Percentiles rank a stretch among this genome's conserved stretches.
phyloP scores from a whole-genome alignment of 1,139 yeast genomes.

The Schizosaccharomyces versatilis region DNA sequence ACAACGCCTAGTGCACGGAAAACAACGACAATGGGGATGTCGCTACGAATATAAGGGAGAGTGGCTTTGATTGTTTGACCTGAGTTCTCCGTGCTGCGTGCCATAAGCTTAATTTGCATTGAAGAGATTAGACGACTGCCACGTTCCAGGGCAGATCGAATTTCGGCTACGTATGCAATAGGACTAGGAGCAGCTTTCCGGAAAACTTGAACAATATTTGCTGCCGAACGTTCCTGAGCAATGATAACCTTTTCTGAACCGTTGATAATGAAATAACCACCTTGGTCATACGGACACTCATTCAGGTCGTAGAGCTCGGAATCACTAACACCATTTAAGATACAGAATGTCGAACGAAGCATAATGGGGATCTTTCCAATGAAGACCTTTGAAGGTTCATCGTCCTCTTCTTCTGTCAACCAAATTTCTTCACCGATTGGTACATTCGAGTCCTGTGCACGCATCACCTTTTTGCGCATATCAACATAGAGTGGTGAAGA shows the following conservation, averaged over 20 bases:
- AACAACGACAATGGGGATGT: constrained; percentile 86
- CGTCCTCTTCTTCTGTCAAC: constrained; percentile 41
- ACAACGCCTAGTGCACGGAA: constrained; percentile 95
- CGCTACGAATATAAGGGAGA: constrained; percentile 85
- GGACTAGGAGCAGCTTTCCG: constrained; percentile 96
- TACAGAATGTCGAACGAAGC: constrained; percentile 91
- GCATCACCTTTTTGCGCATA: constrained; percentile 75
- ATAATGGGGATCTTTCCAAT: constrained; percentile 95
- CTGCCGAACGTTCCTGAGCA: constrained; percentile 97
- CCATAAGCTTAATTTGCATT: constrained; percentile 78
- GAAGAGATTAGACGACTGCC: constrained; percentile 88
- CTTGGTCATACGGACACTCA: constrained; percentile 94
- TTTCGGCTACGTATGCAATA: constrained; percentile 86
- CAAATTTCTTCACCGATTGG: constrained; percentile 37
- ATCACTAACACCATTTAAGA: constrained; percentile 77
- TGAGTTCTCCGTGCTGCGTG: constrained; percentile 42
- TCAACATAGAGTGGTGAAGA: constrained; percentile 91
- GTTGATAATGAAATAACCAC: constrained; percentile 93
- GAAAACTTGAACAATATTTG: constrained; percentile 93
- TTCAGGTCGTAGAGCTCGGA: constrained; percentile 84
- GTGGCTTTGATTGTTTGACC: constrained; percentile 61
- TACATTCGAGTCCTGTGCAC: constrained; percentile 48
- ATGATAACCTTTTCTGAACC: constrained; percentile 95
- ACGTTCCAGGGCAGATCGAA: constrained; percentile 86
- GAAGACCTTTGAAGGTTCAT: constrained; percentile 44